Base-by-base conservation (phyloP, 805 yeast species). In the Candida railenensis region DNA sequence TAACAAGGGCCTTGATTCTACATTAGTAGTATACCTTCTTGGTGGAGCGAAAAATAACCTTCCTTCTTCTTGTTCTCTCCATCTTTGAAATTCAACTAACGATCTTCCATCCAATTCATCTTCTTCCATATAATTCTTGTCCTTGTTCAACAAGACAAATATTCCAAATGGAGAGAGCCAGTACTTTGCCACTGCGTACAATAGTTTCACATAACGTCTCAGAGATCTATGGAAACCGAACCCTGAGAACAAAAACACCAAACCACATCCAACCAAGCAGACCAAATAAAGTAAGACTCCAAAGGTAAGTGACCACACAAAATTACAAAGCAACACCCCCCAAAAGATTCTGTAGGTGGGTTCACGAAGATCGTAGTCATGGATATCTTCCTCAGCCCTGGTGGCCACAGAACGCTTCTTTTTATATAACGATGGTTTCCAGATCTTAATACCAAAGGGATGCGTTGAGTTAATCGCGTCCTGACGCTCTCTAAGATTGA, bases 351-450 rank as follows among this genome's bases (percentile, higher is more conserved):
- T 78, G 70, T 50, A 78, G 62, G 44, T 76, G 57, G 72, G 73
- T 54, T 53, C 69, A 56, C 61, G 52, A 3, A 71, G 66, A 44
- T 73, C 76, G 15, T 83, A 80, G 40, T 89, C 91, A 65, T 92
- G 97, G 54, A 94, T 89, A 73, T 94, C 99, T 51, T 87, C 87
- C 49, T 89, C 96, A 1, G 98, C 97, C 48, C 89, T 84, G 36
- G 83, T 76, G 54, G 94, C 94, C 28, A 94, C 97, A 3, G 97
- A 88, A 58, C 99, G 82, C 48, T 80, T 78, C 65, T 94, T 94
- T 63, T 94, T 94, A 68, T 94, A 94, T 46, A 94, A 72, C 2
- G 98, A 97, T 1, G 99, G 99, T 61, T 94, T 94, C 99, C 99
- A 94, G 57, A 94, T 89, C 64, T 96, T 85, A 40, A 94, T 92